Evolutionary conservation across 2,329 filamentous ascomycete genomes (phyloP).

Genomic region (Calonectria hongkongensis): DNA sequence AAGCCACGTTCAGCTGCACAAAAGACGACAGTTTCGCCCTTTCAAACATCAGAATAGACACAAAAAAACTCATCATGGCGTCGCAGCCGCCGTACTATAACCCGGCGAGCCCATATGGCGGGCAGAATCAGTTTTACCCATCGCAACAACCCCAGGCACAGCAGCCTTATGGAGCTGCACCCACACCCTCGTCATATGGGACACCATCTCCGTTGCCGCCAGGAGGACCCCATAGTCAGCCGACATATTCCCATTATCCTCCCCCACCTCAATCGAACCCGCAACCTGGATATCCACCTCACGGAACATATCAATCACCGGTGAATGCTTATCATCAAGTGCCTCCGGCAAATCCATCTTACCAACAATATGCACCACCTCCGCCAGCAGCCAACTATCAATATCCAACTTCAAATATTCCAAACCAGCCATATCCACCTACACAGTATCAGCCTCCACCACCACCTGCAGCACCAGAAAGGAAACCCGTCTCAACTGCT

Average conservation of each 20-base stretch:
- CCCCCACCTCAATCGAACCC: neutral
- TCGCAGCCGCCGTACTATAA: conserved; percentile 16
- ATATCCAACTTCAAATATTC: neutral
- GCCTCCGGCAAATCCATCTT: neutral
- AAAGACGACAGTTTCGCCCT: too few relatives aligned
- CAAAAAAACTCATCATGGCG: neutral
- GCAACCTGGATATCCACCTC: neutral
- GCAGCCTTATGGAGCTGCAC: neutral
- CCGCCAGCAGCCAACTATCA: neutral
- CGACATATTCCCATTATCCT: neutral
- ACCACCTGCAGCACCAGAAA: neutral
- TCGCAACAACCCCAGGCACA: neutral
- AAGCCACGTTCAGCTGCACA: neutral
- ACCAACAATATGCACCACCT: neutral
- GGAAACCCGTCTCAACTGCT: neutral
- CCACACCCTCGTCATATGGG: neutral
- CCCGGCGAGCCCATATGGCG: neutral
- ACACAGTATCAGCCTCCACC: neutral
- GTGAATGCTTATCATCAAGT: neutral
- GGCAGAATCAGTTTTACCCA: neutral
- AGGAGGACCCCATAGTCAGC: neutral
- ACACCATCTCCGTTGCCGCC: neutral
- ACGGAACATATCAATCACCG: neutral
- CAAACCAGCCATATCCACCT: neutral
- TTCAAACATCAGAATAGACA: neutral